Conservation (phyloP, 176 grass and related monocot genomes). For the Panicum miliaceum region DNA sequence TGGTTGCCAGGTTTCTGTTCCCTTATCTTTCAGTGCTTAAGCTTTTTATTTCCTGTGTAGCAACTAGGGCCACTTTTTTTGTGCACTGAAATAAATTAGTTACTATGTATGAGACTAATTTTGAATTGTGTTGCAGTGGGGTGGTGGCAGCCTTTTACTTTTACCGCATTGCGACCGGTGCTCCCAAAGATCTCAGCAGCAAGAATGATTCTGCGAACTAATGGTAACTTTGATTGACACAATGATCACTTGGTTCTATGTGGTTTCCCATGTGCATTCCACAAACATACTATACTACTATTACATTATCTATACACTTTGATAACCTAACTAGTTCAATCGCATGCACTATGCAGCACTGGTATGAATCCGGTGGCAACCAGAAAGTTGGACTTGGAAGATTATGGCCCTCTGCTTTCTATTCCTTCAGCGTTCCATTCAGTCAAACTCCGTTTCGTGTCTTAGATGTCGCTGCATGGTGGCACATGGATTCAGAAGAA, state of each 20-base stretch:
- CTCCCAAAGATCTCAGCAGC: slow-evolving; percentile 26
- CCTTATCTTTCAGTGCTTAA: slow-evolving; percentile 18
- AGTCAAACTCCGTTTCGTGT: background rate
- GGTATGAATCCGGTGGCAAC: slow-evolving; percentile 12
- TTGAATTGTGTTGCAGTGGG: slow-evolving; percentile 56
- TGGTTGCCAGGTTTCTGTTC: background rate
- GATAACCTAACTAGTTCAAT: slow-evolving; percentile 21
- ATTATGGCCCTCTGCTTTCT: slow-evolving; percentile 7
- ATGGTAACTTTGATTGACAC: slow-evolving; percentile 36
- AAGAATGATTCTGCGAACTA: slow-evolving; percentile 47
- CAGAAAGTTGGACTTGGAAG: slow-evolving; percentile 16
- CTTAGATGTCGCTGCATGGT: background rate
- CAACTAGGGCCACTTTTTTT: background rate
- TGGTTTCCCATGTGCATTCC: background rate
- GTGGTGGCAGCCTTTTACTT: slow-evolving; percentile 58
- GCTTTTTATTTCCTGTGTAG: background rate
- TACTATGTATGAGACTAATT: slow-evolving; percentile 25
- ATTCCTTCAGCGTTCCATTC: background rate
- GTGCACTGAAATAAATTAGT: background rate
- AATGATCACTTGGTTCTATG: background rate
- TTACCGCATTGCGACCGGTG: slow-evolving; percentile 43
- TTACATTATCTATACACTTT: background rate
- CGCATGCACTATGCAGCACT: slow-evolving; percentile 1
- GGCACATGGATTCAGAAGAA: slow-evolving; percentile 27
- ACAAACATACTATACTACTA: background rate